phyloP scores from a whole-genome alignment of 2,329 filamentous ascomycete species.

The Bisporella sp. region DNA sequence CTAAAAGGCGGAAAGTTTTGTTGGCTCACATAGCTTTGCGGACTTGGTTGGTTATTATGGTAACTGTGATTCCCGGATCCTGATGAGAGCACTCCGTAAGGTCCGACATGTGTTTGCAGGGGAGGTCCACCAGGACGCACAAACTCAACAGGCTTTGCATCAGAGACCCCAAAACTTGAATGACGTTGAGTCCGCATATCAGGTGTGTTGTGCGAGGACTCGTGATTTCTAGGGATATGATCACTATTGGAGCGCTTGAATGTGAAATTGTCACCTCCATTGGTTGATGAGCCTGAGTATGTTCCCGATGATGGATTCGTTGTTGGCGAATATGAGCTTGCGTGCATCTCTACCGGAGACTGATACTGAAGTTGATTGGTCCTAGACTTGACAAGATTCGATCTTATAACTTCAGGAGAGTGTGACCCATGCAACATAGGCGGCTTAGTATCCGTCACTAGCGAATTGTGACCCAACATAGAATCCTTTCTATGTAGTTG shows the following conservation, averaged over 20 bases:
- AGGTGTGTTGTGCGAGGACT: conserved; percentile 10
- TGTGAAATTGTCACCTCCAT: conserved; percentile 17
- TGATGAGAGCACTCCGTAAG: conserved; percentile 48
- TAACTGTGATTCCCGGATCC: conserved; percentile 39
- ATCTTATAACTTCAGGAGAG: conserved; percentile 26
- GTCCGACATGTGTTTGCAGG: conserved; percentile 39
- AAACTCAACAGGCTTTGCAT: conserved; percentile 28
- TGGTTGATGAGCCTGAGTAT: conserved; percentile 21
- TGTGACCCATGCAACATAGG: conserved; percentile 18
- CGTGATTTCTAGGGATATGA: conserved; percentile 18
- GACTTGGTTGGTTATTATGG: conserved; percentile 38
- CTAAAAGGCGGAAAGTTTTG: conserved; percentile 57
- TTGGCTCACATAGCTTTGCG: conserved; percentile 45
- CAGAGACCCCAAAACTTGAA: conserved; percentile 25
- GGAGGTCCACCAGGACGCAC: conserved; percentile 33
- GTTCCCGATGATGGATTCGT: conserved; percentile 21
- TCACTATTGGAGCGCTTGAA: conserved; percentile 26
- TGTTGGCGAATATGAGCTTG: conserved; percentile 23
- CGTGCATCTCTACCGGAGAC: conserved; percentile 23
- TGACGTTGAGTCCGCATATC: conserved; percentile 18
- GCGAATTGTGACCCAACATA: conserved; percentile 41
- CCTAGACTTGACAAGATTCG: conserved; percentile 20
- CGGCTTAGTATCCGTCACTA: conserved; percentile 17
- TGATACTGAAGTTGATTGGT: conserved; percentile 24
- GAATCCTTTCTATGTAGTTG: conserved; percentile 69